Percentiles rank a stretch among this genome's conserved stretches.
phyloP scores from a whole-genome alignment of 306 rosid genomes.

The Ormosia emarginata region DNA sequence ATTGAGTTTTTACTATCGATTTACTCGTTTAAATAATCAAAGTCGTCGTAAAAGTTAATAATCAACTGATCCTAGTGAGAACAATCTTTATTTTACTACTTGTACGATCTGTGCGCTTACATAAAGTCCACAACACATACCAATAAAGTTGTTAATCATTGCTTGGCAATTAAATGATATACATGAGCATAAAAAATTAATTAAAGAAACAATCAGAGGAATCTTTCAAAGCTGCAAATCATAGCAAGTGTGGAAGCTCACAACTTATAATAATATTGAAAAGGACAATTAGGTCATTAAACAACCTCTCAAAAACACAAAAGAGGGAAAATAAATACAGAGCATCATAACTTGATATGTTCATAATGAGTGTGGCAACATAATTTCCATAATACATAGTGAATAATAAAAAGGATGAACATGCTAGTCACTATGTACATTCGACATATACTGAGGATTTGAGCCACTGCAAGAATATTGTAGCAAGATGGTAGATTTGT shows the following conservation, averaged over 20 bases:
- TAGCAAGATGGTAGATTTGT: no score
- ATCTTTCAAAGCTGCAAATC: neutral
- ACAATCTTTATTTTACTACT: no score
- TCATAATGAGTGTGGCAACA: constrained; percentile 21
- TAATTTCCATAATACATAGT: constrained; percentile 19
- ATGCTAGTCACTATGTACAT: no score
- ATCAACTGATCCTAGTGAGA: no score
- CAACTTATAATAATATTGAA: neutral
- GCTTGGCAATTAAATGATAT: neutral
- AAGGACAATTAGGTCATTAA: neutral
- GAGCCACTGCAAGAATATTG: no score
- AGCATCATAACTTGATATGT: neutral
- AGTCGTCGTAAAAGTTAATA: no score
- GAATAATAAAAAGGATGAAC: neutral
- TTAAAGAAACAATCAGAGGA: constrained; percentile 14
- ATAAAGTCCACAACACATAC: no score
- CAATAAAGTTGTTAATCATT: neutral
- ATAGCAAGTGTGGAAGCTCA: neutral
- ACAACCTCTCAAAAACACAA: constrained; percentile 19
- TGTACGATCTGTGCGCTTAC: no score
- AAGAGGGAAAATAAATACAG: neutral
- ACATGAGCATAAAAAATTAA: constrained; percentile 3
- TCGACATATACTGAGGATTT: no score
- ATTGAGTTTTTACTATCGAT: no score
- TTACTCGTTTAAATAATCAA: no score